Evolutionary conservation across 2,329 filamentous ascomycete genomes (phyloP), one percentile per base, ranked within the genome.

Genomic region (Fusarium tanahbumbuense): DNA sequence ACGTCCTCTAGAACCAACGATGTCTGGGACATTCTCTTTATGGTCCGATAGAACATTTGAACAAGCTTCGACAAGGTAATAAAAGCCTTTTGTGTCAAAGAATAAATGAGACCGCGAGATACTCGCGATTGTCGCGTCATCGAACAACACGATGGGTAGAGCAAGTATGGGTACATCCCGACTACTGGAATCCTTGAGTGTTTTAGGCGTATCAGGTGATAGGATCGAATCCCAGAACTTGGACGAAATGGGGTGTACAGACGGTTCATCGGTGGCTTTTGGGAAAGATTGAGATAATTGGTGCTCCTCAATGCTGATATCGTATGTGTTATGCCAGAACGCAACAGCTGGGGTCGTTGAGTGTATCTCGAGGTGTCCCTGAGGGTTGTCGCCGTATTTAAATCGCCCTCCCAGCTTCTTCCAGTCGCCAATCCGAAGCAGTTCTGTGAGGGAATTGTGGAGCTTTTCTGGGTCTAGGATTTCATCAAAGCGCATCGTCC

Each of bases 231-330:
- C 25, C 13, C 2, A 6, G 1, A 25, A 25, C 25, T 18, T 25
- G 23, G 6, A 9, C 27, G 20, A 11, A 37, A 37, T 37, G 16
- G 2, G 32, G 41, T 1, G 57, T 15, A 9, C 4, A 27, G 8
- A 1, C 5, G 11, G 18, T 9, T 5, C 34, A 3, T 7, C 18
- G 6, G 18, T 37, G 6, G 41, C 10, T 22, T 47, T 32, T 0
- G 16, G 32, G 0, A 46, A 15, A 1, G 46, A 4, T 0, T 10
- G 32, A 0, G 18, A 2, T 0, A 2, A 0, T 2, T 8, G 22
- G 0, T 57, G 52, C 4, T 47, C 42, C 2, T 32, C 18, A 2
- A 60, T 57, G 6, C 30, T 37, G 5, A 47, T 47, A 5, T 57
- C 32, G 2, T 47, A 47, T 3, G 25, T 30, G 2, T 23, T 10